phyloP scores from a whole-genome alignment of 1,284 basidiomycete genomes.

The Coriolopsis trogii region DNA sequence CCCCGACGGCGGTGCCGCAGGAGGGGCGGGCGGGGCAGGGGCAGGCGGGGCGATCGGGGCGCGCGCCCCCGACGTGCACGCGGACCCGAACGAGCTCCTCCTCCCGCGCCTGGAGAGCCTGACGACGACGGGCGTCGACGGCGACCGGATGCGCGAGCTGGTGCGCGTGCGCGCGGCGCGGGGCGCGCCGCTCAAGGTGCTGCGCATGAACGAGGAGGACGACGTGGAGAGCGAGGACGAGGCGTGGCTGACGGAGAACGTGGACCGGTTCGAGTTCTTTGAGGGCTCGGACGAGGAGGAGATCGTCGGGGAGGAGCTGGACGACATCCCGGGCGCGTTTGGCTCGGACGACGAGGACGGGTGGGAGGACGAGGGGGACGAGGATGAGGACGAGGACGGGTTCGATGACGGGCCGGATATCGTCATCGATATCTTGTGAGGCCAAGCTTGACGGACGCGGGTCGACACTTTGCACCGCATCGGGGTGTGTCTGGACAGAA shows the following conservation, averaged over 20 bases:
- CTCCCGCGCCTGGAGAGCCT: constrained; percentile 48
- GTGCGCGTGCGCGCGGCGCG: constrained; percentile 45
- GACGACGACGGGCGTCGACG: constrained; percentile 46
- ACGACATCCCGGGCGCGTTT: too few species aligned
- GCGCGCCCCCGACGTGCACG: too few species aligned
- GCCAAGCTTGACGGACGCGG: too few species aligned
- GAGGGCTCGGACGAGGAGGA: constrained; percentile 31
- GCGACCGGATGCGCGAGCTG: constrained; percentile 43
- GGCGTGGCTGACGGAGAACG: constrained; percentile 24
- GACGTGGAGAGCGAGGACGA: constrained; percentile 19
- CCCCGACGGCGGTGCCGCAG: background rate
- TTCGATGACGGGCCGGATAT: constrained; percentile 7
- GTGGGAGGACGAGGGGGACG: constrained; percentile 16
- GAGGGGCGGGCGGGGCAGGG: background rate
- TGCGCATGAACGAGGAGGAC: constrained; percentile 43
- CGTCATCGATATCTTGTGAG: too few species aligned
- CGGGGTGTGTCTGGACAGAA: too few species aligned
- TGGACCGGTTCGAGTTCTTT: constrained; percentile 26
- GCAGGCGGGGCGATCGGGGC: too few species aligned
- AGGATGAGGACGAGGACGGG: constrained; percentile 14
- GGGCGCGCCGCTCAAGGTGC: constrained; percentile 44
- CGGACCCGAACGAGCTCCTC: constrained; percentile 5
- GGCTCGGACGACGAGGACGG: constrained; percentile 9
- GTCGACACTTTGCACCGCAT: too few species aligned
- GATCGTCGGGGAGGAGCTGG: constrained; percentile 12